Percentiles rank a stretch among this genome's conserved stretches.
Evolutionary conservation across 2,329 filamentous ascomycete species (phyloP).

Genomic region (Hansfordia pulvinata): DNA sequence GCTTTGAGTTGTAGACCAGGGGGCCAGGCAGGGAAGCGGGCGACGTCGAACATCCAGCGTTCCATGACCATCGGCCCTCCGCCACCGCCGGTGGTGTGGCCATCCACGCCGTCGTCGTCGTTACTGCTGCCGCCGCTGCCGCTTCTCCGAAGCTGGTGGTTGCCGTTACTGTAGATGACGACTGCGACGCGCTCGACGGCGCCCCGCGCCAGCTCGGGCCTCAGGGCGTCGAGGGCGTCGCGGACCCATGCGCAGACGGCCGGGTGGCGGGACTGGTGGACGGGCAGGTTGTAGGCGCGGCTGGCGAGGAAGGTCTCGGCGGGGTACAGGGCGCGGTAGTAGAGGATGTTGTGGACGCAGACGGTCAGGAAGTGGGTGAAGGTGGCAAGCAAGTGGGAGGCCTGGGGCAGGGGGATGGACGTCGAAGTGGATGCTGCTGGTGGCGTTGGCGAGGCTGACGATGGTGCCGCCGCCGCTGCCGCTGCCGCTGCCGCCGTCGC

Average conservation of each 20-base stretch:
- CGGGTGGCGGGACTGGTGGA: constrained; percentile 77
- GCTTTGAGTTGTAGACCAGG: too few relatives aligned
- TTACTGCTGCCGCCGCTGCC: constrained; percentile 6
- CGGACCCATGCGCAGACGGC: constrained; percentile 75
- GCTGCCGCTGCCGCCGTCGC: too few relatives aligned
- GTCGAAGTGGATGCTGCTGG: constrained; percentile 5
- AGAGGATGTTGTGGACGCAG: constrained; percentile 75
- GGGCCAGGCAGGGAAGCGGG: constrained; percentile 32
- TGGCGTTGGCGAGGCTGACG: too few relatives aligned
- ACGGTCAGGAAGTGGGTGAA: constrained; percentile 74
- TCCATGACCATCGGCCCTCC: too few relatives aligned
- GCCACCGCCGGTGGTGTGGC: constrained; percentile 17
- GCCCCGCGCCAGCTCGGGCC: constrained; percentile 51
- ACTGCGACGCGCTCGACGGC: constrained; percentile 31
- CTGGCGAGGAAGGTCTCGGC: constrained; percentile 62
- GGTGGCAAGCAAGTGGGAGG: constrained; percentile 45
- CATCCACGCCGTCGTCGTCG: too few relatives aligned
- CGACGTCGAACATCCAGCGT: constrained; percentile 47
- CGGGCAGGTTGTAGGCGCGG: constrained; percentile 70
- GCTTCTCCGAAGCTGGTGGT: constrained; percentile 7
- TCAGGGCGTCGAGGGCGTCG: constrained; percentile 63
- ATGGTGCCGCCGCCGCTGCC: too few relatives aligned
- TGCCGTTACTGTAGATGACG: constrained; percentile 24
- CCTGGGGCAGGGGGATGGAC: constrained; percentile 24
- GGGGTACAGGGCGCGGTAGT: constrained; percentile 71